phyloP scores from a whole-genome alignment of 2,329 filamentous ascomycete species.

The Thermoascus crustaceus region DNA sequence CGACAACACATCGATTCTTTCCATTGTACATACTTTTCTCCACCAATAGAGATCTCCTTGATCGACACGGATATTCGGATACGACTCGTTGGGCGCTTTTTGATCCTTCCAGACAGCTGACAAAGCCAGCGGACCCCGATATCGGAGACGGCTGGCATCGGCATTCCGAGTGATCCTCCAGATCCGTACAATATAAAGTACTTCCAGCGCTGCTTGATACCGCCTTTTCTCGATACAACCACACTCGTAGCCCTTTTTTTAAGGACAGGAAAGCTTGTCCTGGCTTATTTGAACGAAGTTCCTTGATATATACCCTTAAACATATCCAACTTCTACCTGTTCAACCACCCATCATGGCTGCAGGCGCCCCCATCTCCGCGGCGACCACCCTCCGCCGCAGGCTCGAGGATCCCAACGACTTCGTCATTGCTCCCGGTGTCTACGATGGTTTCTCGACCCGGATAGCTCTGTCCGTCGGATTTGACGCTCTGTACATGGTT shows the following conservation, averaged over 20 bases:
- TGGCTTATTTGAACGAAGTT: too few species aligned
- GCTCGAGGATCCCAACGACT: conserved; percentile 7
- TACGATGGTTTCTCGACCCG: conserved; percentile 45
- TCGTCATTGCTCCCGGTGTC: conserved; percentile 43
- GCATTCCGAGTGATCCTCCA: neutral
- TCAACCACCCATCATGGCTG: neutral
- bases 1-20: too few species aligned
- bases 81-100: neutral
- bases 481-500: conserved; percentile 47
- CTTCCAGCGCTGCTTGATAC: too few species aligned
- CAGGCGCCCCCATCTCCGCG: neutral
- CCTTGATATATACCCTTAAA: neutral
- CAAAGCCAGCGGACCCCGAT: neutral
- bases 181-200: neutral
- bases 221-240: too few species aligned
- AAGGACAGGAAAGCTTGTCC: too few species aligned
- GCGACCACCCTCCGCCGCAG: neutral
- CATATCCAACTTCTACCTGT: neutral
- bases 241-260: too few species aligned
- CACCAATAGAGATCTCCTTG: too few species aligned
- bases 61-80: neutral
- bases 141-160: neutral
- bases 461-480: conserved; percentile 41
- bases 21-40: too few species aligned
- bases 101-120: too few species aligned